Evolutionary conservation across 2,329 filamentous ascomycete species (phyloP), one percentile per base, ranked within the genome.

Genomic region (Colletotrichum horii): DNA sequence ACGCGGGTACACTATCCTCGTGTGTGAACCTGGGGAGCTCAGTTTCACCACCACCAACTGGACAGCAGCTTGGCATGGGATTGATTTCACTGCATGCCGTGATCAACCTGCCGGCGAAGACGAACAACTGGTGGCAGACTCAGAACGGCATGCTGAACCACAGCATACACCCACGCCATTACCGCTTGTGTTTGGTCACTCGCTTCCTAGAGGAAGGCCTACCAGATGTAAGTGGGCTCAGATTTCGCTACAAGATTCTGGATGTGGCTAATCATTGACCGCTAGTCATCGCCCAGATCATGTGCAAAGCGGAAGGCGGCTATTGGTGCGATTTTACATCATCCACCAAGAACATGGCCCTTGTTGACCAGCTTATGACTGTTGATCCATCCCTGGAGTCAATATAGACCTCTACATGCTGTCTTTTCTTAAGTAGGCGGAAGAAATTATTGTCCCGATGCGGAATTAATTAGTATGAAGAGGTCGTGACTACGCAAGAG

Each of bases 301-400:
- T 79, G 77, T 78, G 67, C 52, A 78, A 78, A 34, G 78, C 67
- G 2, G 72, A 79, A 11, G 78, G 77, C 6, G 78, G 78, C 3
- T 79, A 78, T 30, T 79, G 78, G 78, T 56, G 72, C 26, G 78
- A 79, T 8, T 78, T 78, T 55, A 43, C 75, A 11, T 58, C 64
- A 8, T 26, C 61, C 7, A 43, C 36, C 8, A 77, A 76, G 26
- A 71, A 66, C 12, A 78, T 77, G 77, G 65, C 38, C 8, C 64
- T 76, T 3, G 52, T 78, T 28, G 72, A 68, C 11, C 61, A 69
- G 32, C 62, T 79, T 26, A 56, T 79, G 9, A 38, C 66, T 43
- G 61, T 43, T 15, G 77, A 78, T 72, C 78, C 78, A 24, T 65
- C n/a, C 6, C 32, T 78, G 24, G 61, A 75, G 28, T 71, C 77